Conservation (phyloP, 345 rosid species). For the Camelina sativa region DNA sequence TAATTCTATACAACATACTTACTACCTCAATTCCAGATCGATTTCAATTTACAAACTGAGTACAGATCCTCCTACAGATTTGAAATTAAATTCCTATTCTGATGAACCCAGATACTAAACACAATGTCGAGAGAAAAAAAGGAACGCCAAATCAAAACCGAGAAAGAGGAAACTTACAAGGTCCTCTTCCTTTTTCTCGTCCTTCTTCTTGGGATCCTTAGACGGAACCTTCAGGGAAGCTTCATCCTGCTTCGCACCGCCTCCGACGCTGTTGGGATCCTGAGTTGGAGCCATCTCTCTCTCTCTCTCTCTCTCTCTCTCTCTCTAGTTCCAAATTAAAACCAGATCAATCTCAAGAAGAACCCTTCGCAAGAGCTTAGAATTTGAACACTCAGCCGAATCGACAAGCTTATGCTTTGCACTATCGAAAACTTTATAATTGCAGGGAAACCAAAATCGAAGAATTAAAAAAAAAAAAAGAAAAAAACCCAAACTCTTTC, state of each 20-base stretch:
- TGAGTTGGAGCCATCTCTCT: conserved; percentile 48
- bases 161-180: conserved; percentile 49
- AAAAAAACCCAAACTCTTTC: neutral
- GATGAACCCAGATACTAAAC: conserved; percentile 1
- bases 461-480: neutral
- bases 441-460: neutral
- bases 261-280: conserved; percentile 60
- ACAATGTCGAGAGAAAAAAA: neutral
- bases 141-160: neutral
- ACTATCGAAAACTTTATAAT: conserved; percentile 13
- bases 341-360: neutral
- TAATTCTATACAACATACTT: neutral
- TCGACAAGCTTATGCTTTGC: conserved; percentile 19
- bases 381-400: neutral
- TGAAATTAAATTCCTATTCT: neutral
- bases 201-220: conserved; percentile 88
- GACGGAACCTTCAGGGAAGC: conserved; percentile 64
- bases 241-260: conserved; percentile 56
- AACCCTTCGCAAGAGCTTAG: neutral
- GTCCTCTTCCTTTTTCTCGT: conserved; percentile 91
- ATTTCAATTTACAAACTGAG: neutral
- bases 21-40: conserved; percentile 1
- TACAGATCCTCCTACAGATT: conserved; percentile 3
- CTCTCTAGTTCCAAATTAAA: neutral
- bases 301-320: conserved; percentile 10